These are phyloP conservation scores for Carallia pectinifolia DNA, from an alignment of 345 rosid genomes.

Conservation along the genomic window DNA sequence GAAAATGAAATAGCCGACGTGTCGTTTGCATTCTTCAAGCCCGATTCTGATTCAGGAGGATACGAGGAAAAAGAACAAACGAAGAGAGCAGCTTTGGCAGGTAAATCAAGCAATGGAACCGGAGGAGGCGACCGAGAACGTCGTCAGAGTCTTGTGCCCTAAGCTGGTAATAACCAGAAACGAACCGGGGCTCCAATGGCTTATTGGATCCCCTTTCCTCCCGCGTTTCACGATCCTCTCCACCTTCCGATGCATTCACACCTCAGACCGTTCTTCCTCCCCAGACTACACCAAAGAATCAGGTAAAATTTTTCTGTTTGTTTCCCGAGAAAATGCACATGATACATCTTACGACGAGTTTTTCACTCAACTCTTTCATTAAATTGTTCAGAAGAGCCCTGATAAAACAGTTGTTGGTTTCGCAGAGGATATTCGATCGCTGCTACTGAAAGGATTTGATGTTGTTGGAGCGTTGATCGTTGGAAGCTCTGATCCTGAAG, in stretches of 20 bases:
- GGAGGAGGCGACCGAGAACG: slow-evolving; percentile 14
- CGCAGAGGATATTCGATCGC: slow-evolving; percentile 66
- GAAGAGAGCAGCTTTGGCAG: not conserved
- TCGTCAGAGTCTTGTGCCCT: slow-evolving; percentile 50
- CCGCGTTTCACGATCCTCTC: slow-evolving; percentile 73
- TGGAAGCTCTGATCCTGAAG: slow-evolving; percentile 43
- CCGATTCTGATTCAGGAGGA: too few relatives aligned
- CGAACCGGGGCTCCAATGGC: slow-evolving; percentile 75
- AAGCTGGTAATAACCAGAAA: slow-evolving; percentile 40
- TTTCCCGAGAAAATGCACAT: not conserved
- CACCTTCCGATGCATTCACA: slow-evolving; percentile 67
- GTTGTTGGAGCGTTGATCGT: slow-evolving; percentile 65
- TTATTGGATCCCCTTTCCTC: slow-evolving; percentile 76
- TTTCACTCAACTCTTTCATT: not conserved
- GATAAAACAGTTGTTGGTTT: not conserved
- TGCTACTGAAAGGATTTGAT: slow-evolving; percentile 69
- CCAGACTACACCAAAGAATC: slow-evolving; percentile 68
- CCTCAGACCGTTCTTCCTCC: slow-evolving; percentile 20
- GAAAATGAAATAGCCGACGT: too few relatives aligned
- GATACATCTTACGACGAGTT: not conserved
- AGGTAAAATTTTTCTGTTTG: slow-evolving; percentile 36
- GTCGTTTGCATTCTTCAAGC: too few relatives aligned
- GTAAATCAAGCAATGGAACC: slow-evolving; percentile 28
- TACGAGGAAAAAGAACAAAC: not conserved
- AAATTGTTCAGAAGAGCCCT: not conserved